Evolutionary conservation across 2,329 filamentous ascomycete genomes (phyloP).

Genomic region (Claviceps sp.): DNA sequence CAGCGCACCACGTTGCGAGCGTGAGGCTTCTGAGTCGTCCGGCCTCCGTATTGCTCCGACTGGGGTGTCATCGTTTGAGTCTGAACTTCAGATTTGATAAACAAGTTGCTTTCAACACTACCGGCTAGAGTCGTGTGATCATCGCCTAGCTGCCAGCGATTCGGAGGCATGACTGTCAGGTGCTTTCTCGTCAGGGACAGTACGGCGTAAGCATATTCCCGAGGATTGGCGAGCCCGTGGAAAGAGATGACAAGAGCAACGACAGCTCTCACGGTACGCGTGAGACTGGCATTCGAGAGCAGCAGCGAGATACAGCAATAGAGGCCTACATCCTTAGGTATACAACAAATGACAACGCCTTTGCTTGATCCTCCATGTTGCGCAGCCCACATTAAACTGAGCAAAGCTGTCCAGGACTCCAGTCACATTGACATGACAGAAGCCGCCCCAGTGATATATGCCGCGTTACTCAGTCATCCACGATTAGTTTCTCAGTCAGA

Average conservation of each 20-base stretch:
- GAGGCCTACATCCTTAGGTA: too few species aligned
- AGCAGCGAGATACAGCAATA: too few species aligned
- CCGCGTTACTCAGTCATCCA: too few species aligned
- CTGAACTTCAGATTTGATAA: constrained; percentile 51
- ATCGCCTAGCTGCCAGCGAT: constrained; percentile 21
- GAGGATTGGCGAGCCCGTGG: neutral
- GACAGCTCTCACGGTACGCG: neutral
- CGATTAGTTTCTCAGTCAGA: too few species aligned
- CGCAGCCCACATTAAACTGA: too few species aligned
- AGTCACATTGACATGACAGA: too few species aligned
- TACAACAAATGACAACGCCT: too few species aligned
- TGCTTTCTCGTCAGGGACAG: constrained; percentile 7
- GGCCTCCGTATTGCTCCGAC: constrained; percentile 38
- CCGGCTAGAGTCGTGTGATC: constrained; percentile 36
- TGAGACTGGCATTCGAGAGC: neutral
- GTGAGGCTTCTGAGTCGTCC: constrained; percentile 45
- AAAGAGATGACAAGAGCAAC: constrained; percentile 1
- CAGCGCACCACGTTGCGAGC: constrained; percentile 59
- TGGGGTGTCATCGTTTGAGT: constrained; percentile 55
- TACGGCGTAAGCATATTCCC: neutral
- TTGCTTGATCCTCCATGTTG: too few species aligned
- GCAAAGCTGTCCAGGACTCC: too few species aligned
- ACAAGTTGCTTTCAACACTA: constrained; percentile 40
- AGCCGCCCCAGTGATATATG: too few species aligned
- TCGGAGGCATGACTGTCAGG: constrained; percentile 10